Evolutionary conservation across 2,329 filamentous ascomycete genomes (phyloP).

Genomic region (Elsinoe australis): DNA sequence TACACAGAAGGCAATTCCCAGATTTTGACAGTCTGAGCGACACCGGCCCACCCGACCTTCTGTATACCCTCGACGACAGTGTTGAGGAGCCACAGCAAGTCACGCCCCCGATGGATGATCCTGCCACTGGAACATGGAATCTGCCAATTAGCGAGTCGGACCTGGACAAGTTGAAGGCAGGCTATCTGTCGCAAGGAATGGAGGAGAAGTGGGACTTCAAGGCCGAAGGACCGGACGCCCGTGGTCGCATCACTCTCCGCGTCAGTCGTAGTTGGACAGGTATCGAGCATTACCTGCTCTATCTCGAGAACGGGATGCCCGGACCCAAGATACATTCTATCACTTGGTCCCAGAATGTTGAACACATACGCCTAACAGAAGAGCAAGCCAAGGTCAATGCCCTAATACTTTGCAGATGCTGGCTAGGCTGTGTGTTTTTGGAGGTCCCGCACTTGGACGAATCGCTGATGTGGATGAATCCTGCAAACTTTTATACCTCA

Average conservation of each 20-base stretch:
- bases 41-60: constrained; percentile 2
- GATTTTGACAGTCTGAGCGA: neutral
- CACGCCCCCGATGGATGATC: constrained; percentile 17
- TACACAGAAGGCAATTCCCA: neutral
- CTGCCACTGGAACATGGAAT: constrained; percentile 22
- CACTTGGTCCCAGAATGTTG: constrained; percentile 21
- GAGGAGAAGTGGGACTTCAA: constrained; percentile 24
- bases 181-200: constrained; percentile 22
- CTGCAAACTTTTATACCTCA: neutral
- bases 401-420: constrained; percentile 21
- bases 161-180: constrained; percentile 24
- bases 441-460: constrained; percentile 20
- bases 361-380: constrained; percentile 20
- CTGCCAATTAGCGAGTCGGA: constrained; percentile 22
- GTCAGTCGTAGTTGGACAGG: constrained; percentile 23
- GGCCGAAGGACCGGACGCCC: constrained; percentile 22
- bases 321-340: constrained; percentile 7
- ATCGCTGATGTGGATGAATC: neutral
- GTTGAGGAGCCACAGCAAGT: constrained; percentile 20
- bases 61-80: neutral
- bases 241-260: constrained; percentile 22
- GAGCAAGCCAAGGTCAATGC: constrained; percentile 25
- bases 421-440: constrained; percentile 22
- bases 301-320: neutral
- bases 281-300: constrained; percentile 18